Conservation (phyloP, 129 eudicot genomes). For the Centaurea solstitialis region DNA sequence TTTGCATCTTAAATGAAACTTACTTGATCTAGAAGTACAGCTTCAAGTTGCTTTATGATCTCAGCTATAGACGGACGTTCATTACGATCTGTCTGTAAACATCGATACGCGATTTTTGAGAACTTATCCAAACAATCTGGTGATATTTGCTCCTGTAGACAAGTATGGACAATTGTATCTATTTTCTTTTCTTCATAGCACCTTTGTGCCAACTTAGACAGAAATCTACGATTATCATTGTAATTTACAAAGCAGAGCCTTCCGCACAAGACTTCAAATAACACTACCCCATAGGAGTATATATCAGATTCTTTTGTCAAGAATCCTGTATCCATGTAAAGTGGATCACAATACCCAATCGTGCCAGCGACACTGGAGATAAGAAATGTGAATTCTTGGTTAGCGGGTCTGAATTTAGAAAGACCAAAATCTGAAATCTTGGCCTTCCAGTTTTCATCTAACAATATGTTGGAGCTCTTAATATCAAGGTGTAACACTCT, state of each 20-base stretch:
- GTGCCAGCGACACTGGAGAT: not conserved
- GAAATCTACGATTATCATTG: not conserved
- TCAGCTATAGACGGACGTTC: not conserved
- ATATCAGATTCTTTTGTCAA: not conserved
- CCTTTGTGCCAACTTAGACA: not conserved
- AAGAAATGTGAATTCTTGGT: not conserved
- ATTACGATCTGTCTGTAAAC: not conserved
- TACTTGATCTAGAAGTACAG: not conserved
- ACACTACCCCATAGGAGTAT: not conserved
- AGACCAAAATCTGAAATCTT: not conserved
- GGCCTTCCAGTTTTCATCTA: not conserved
- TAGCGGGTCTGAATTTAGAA: not conserved
- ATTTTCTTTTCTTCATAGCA: not conserved
- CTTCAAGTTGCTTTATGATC: not conserved
- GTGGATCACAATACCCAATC: not conserved
- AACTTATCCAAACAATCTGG: not conserved
- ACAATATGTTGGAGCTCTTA: not conserved
- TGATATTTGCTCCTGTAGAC: not conserved
- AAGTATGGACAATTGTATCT: not conserved
- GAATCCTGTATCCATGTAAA: not conserved
- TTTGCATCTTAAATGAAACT: not conserved
- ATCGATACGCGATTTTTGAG: not conserved
- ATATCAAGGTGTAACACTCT: not conserved
- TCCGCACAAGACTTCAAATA: not conserved
- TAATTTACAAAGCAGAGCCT: not conserved